A percentile compares a stretch with the other conserved stretches of the same genome.
phyloP scores from a whole-genome alignment of 768 basidiomycete genomes.

The Lactarius hengduanensis region DNA sequence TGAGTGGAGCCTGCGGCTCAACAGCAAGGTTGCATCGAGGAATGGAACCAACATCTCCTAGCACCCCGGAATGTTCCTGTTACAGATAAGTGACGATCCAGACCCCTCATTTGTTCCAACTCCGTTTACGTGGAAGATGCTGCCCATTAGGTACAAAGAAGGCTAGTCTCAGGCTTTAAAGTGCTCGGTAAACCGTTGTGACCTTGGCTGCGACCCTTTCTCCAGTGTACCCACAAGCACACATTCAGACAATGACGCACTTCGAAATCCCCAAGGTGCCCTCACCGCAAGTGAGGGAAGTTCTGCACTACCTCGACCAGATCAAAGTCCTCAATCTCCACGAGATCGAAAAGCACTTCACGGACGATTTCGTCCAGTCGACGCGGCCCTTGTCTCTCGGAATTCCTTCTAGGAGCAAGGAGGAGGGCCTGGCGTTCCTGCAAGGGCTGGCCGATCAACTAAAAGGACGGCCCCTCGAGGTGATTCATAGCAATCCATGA shows the following conservation, averaged over 20 bases:
- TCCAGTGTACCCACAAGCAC: neutral
- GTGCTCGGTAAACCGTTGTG: neutral
- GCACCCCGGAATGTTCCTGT: too few relatives aligned
- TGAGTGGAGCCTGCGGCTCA: too few relatives aligned
- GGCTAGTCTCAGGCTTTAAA: neutral
- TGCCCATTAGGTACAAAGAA: neutral
- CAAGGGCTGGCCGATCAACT: neutral
- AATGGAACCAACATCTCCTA: neutral
- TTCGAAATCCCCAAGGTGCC: too few relatives aligned
- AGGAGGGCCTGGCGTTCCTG: slow-evolving; percentile 18
- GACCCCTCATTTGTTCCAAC: neutral
- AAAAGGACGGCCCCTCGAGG: slow-evolving; percentile 8
- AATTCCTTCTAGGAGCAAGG: slow-evolving; percentile 8
- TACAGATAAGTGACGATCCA: too few relatives aligned
- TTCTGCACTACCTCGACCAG: slow-evolving; percentile 15
- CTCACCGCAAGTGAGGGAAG: neutral
- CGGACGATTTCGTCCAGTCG: slow-evolving; percentile 19
- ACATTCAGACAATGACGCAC: neutral
- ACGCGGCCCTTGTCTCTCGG: neutral
- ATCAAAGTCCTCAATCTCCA: slow-evolving; percentile 4
- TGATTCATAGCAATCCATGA: neutral
- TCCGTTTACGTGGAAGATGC: too few relatives aligned
- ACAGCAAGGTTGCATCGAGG: neutral
- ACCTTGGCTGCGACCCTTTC: neutral
- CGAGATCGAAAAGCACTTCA: slow-evolving; percentile 4